Conservation (phyloP, 1,284 basidiomycete genomes). For the Ceratobasidium sp. region DNA sequence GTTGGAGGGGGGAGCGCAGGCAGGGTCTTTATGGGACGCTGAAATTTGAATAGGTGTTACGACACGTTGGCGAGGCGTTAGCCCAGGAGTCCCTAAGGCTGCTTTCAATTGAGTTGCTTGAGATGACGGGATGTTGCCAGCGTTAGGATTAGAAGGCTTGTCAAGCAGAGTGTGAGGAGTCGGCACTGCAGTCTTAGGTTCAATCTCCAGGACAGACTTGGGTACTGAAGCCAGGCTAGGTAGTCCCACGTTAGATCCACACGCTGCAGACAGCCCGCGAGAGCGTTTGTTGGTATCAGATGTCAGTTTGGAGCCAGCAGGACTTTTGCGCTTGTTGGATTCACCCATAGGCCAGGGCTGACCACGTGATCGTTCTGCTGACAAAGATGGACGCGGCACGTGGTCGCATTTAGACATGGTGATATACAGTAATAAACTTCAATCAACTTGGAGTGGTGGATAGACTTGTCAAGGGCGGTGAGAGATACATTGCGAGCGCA, state of each 20-base stretch:
- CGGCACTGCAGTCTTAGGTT: neutral
- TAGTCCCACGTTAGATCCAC: neutral
- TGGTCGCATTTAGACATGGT: neutral
- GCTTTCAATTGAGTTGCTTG: neutral
- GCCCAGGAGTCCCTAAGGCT: neutral
- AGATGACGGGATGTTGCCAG: neutral
- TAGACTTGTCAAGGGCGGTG: neutral
- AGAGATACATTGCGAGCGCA: neutral
- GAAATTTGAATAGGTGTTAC: neutral
- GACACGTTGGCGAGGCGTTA: neutral
- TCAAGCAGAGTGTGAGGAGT: neutral
- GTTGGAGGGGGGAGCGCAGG: neutral
- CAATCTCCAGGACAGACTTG: neutral
- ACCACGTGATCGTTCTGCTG: neutral
- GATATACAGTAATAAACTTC: neutral
- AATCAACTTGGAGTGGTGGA: neutral
- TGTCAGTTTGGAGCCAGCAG: neutral
- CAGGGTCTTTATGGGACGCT: neutral
- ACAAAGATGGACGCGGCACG: neutral
- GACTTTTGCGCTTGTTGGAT: neutral
- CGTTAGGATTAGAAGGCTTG: neutral
- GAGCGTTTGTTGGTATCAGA: neutral
- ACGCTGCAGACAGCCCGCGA: neutral
- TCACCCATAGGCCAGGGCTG: neutral
- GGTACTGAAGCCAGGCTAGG: neutral